A percentile compares a stretch with the other conserved stretches of the same genome.
phyloP scores from a whole-genome alignment of 306 rosid genomes.

The Fragaria nilgerrensis region DNA sequence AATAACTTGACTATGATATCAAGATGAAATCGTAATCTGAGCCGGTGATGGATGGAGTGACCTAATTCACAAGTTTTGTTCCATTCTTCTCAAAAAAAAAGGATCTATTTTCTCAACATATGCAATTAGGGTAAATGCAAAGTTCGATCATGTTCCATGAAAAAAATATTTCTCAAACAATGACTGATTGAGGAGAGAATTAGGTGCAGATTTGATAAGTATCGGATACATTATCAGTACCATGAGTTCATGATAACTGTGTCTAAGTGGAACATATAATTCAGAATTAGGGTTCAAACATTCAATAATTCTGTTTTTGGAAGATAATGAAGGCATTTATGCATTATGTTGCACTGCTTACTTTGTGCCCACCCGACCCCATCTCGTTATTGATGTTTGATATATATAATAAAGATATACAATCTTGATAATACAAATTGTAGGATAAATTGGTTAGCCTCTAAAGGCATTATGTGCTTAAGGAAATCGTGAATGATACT shows the following conservation, averaged over 20 bases:
- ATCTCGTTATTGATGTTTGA: not conserved
- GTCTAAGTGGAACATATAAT: not conserved
- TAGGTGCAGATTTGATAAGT: not conserved
- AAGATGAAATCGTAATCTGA: too few relatives aligned
- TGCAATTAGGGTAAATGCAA: not conserved
- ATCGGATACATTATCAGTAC: not conserved
- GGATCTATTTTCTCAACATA: too few relatives aligned
- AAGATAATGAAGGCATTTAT: conserved; percentile 11
- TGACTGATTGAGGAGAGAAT: not conserved
- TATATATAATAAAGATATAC: not conserved
- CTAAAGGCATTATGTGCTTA: not conserved
- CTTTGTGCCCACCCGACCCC: not conserved
- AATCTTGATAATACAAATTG: too few relatives aligned
- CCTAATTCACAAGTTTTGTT: too few relatives aligned
- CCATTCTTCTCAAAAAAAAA: too few relatives aligned
- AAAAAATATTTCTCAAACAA: not conserved
- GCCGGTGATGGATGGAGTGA: too few relatives aligned
- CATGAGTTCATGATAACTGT: not conserved
- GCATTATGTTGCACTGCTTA: not conserved
- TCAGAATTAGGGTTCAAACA: not conserved
- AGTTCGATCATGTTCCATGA: too few relatives aligned
- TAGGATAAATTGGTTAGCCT: not conserved
- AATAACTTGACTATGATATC: too few relatives aligned
- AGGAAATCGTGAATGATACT: not conserved
- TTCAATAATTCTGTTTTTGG: not conserved